phyloP scores from a whole-genome alignment of 1,139 yeast genomes.

The Sugiyamaella castrensis region DNA sequence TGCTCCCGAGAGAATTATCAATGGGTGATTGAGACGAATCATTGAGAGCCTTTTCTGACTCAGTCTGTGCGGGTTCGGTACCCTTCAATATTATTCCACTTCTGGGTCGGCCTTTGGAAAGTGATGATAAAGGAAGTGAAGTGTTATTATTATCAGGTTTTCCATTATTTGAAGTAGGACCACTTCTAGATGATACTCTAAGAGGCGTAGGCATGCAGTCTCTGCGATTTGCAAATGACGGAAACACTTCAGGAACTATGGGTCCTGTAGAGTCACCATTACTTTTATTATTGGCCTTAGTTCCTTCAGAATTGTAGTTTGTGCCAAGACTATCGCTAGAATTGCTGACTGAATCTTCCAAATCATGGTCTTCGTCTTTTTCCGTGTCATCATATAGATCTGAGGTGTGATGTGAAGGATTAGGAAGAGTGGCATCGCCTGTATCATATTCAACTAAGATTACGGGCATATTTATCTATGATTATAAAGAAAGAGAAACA shows the following conservation, averaged over 20 bases:
- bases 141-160: not conserved
- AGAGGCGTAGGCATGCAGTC: not conserved
- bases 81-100: conserved; percentile 6
- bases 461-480: not conserved
- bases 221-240: conserved; percentile 4
- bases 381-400: conserved; percentile 8
- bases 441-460: conserved; percentile 9
- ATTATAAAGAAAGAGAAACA: no score
- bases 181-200: no score
- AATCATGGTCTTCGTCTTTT: not conserved
- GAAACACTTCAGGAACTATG: not conserved
- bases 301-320: no score
- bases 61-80: no score
- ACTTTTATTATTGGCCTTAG: no score
- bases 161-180: not conserved
- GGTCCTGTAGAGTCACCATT: not conserved
- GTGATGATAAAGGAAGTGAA: conserved; percentile 1
- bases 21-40: not conserved
- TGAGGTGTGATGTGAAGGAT: conserved; percentile 4
- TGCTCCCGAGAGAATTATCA: not conserved
- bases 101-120: not conserved
- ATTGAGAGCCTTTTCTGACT: no score
- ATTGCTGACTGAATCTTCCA: not conserved
- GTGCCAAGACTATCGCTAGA: no score
- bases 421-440: conserved; percentile 8